Evolutionary conservation across 768 basidiomycete species (phyloP).

Genomic region (Lactarius quietus): DNA sequence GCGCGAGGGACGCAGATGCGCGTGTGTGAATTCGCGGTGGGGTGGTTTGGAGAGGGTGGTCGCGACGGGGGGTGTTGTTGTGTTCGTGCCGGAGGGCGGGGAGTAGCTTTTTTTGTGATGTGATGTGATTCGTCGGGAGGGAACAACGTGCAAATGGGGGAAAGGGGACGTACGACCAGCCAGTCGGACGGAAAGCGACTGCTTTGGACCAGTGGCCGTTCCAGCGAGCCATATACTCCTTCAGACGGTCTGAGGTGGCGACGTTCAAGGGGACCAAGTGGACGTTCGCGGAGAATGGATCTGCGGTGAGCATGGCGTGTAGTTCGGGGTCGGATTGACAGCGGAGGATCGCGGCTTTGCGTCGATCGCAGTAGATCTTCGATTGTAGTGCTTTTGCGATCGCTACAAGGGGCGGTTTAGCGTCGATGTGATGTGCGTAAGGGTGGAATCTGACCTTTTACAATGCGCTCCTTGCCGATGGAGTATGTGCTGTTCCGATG

Average conservation of each 20-base stretch:
- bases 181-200: conserved; percentile 89
- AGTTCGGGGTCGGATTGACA: conserved; percentile 86
- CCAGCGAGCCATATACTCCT: conserved; percentile 70
- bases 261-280: conserved; percentile 80
- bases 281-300: conserved; percentile 74
- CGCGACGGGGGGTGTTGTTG: conserved; percentile 59
- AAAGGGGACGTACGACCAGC: conserved; percentile 78
- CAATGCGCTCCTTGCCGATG: conserved; percentile 96
- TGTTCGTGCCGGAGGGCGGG: conserved; percentile 59
- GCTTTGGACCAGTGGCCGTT: conserved; percentile 65
- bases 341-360: conserved; percentile 77
- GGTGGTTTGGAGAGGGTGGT: conserved; percentile 67
- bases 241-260: conserved; percentile 74
- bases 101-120: too few species aligned
- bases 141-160: too few species aligned
- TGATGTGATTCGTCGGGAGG: too few species aligned
- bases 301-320: conserved; percentile 66
- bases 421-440: not conserved
- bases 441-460: conserved; percentile 63
- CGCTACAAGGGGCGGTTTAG: conserved; percentile 42
- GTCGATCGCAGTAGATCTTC: conserved; percentile 85
- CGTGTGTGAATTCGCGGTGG: conserved; percentile 61
- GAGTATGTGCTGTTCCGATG: conserved; percentile 73
- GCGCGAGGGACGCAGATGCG: conserved; percentile 61
- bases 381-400: conserved; percentile 77